These are phyloP conservation scores for Daucus carota DNA, from an alignment of 129 eudicot species.

Conservation along the genomic window DNA sequence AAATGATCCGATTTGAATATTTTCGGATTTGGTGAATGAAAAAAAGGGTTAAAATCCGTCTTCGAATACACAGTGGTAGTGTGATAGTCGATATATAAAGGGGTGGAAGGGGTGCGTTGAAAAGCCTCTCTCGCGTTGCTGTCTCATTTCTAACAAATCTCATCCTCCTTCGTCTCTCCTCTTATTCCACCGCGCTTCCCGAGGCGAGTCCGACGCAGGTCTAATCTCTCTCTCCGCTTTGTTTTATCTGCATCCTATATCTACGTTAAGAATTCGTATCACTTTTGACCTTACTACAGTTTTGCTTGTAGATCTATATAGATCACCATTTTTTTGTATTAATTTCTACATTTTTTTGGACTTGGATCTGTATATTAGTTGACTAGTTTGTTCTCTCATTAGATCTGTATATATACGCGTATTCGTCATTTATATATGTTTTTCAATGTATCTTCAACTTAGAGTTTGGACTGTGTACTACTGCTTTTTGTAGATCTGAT, in stretches of 20 bases:
- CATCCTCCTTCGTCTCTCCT: not conserved
- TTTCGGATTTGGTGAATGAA: too few species aligned
- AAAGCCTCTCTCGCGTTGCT: not conserved
- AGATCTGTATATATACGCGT: not conserved
- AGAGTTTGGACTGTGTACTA: not conserved
- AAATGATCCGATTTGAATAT: too few species aligned
- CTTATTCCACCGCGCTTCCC: not conserved
- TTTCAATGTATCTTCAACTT: too few species aligned
- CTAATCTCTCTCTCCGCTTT: not conserved
- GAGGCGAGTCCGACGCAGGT: constrained; percentile 24
- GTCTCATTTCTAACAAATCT: not conserved
- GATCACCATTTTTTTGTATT: not conserved
- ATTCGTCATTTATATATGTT: not conserved
- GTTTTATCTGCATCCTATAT: not conserved
- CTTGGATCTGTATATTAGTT: not conserved
- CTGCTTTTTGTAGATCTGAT: not conserved
- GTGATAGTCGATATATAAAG: too few species aligned
- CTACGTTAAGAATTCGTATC: not conserved
- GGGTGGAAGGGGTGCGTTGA: too few species aligned
- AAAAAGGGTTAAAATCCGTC: too few species aligned
- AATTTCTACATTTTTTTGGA: not conserved
- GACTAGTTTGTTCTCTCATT: not conserved
- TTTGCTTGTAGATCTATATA: not conserved
- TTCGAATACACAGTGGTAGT: too few species aligned
- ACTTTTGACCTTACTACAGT: too few species aligned